Evolutionary conservation across 495 filamentous ascomycete genomes (phyloP), one percentile per base, ranked within the genome.

Genomic region (Pyrenula massariospora): DNA sequence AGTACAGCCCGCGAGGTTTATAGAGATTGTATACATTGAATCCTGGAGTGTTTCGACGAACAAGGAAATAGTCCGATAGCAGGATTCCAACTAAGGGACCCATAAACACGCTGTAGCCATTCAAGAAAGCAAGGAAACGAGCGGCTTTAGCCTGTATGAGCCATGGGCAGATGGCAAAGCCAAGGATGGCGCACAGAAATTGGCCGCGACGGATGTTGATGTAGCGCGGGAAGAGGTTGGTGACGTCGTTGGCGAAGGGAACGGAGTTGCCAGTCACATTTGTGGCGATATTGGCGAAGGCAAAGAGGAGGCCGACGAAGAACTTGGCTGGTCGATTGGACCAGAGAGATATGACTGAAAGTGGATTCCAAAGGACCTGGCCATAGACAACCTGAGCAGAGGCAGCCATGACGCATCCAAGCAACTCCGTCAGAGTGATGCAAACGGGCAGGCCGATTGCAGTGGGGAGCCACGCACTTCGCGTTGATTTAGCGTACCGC

Each of bases 71-170:
- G 62, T 89, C 86, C 19, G 76, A 74, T 0, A 79, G 69, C 69
- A 89, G 80, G 57, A 88, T 83, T 12, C 79, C 80, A 10, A 79
- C 82, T 50, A 89, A 82, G 0, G 86, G 85, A 0, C 78, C 84
- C 2, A 88, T 73, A 70, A 89, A 88, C 31, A 88, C 77, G 15
- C 79, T 75, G 54, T 84, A 84, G 1, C 78, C 80, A 20, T 76
- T 73, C 81, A 85, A 82, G 69, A 85, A 85, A 51, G 69, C 76
- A 1, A 85, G 68, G 55, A 85, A 78, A 15, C 73, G 79, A 12
- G 71, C 72, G 12, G 82, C 82, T 0, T 73, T 78, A 52, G 69
- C 73, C 50, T 84, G 75, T 65, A 85, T 85, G 65, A 80, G 82
- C 82, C 82, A 85, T 10, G 81, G 80, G 3, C 82, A 79, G 57